Evolutionary conservation across 352 stramenopile species (phyloP).

Genomic region (Stephanocyclus meneghinianus): DNA sequence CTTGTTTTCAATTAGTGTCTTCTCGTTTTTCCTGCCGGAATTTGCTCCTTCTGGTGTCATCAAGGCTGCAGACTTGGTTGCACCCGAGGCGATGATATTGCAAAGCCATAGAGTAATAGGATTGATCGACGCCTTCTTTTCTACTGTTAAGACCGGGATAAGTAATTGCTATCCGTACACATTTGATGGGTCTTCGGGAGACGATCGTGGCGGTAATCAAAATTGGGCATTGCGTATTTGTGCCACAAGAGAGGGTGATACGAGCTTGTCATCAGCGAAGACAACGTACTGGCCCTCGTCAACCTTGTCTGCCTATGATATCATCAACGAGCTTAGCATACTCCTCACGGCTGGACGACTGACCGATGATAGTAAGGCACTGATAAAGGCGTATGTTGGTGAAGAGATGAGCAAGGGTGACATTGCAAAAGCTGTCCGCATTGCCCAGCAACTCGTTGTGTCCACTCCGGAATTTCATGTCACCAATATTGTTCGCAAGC

Average conservation of each 20-base stretch:
- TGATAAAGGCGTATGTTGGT: slow-evolving; percentile 42
- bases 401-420: slow-evolving; percentile 13
- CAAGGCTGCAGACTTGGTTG: slow-evolving; percentile 34
- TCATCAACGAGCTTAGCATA: slow-evolving; percentile 69
- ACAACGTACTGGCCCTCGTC: slow-evolving; percentile 22
- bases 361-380: slow-evolving; percentile 44
- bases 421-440: slow-evolving; percentile 30
- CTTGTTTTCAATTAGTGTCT: slow-evolving; percentile 47
- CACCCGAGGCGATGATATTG: slow-evolving; percentile 47
- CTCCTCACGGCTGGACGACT: slow-evolving; percentile 72
- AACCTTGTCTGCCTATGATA: slow-evolving; percentile 19
- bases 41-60: slow-evolving; percentile 49
- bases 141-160: slow-evolving; percentile 59
- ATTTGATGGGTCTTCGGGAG: slow-evolving; percentile 27
- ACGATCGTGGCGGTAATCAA: slow-evolving; percentile 38
- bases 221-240: slow-evolving; percentile 28
- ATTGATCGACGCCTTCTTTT: slow-evolving; percentile 64
- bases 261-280: slow-evolving; percentile 11
- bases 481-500: slow-evolving; percentile 28
- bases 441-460: slow-evolving; percentile 57
- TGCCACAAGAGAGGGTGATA: slow-evolving; percentile 10
- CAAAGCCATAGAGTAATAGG: slow-evolving; percentile 35
- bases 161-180: slow-evolving; percentile 22
- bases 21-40: slow-evolving; percentile 59
- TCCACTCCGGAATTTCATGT: slow-evolving; percentile 74